Evolutionary conservation across 768 basidiomycete species (phyloP), one percentile per base, ranked within the genome.

Genomic region (Lentinula sp.): DNA sequence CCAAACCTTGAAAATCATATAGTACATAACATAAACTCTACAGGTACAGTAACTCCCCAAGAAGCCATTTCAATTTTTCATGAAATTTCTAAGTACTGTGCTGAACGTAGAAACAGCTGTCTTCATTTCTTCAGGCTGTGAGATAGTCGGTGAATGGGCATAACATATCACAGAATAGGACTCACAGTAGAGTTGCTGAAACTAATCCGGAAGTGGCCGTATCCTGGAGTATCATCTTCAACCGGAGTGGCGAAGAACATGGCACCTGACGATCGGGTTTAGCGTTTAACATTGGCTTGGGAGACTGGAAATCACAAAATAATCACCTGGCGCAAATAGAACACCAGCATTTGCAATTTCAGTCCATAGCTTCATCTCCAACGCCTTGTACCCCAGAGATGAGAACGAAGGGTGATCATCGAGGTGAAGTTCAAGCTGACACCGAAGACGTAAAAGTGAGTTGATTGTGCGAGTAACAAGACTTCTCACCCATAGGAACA

Each of bases 401-500:
- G 66, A 60, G 59, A 80, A 75, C 42, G 75, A 69, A 3, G 85
- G 82, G 67, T 86, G 82, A 57, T 77, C 71, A 20, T 82, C 78
- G 43, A 92, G 77, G 72, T 91, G 80, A 32, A 93, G 67, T 65
- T 79, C 79, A 43, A 93, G 66, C 87, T 90, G 33, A 39, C 13
- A 9, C 16, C 56, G 49, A 39, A 10, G 1, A 57, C 23, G 55
- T 63, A 45, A 59, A 32, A 18, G 53, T n/a, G 9, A 57, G 12
- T 20, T 23, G 7, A 20, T 13, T 23, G 16, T 3, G 49, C 49
- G 0, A 6, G 45, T 16, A 15, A 4, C 8, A 43, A 7, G 13
- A 51, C 28, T 3, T 52, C 37, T 60, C 67, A 85, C 85, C 86
- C 86, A 89, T 36, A 87, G 64, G 72, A 91, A 93, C 92, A 93